A percentile compares a stretch with the other conserved stretches of the same genome.
These are phyloP conservation scores for Annona squamosa DNA, from an alignment of 164 flowering plant genomes.

Conservation along the genomic window DNA sequence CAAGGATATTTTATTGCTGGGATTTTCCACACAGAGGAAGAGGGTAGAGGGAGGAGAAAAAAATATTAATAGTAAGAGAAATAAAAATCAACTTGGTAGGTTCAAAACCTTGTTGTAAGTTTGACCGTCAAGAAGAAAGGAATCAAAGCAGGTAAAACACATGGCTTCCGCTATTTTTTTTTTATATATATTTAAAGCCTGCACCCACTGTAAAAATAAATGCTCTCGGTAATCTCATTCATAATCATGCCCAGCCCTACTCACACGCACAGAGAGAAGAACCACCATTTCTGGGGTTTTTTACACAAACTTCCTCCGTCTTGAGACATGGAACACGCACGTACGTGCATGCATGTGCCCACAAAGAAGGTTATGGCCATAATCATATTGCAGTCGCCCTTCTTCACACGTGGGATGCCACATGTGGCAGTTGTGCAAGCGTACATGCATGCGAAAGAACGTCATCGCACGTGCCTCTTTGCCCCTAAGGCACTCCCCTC, in stretches of 20 bases:
- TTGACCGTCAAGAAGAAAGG: constrained; percentile 65
- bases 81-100: constrained; percentile 31
- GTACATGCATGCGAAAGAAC: not conserved
- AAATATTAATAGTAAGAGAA: not conserved
- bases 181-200: constrained; percentile 30
- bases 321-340: not conserved
- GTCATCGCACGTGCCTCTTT: constrained; percentile 7
- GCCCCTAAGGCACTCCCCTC: constrained; percentile 5
- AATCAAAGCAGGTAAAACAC: constrained; percentile 54
- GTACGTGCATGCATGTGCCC: not conserved
- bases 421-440: not conserved
- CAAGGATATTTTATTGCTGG: constrained; percentile 7
- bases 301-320: not conserved
- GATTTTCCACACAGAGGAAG: constrained; percentile 3
- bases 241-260: constrained; percentile 20
- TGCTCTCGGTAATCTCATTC: constrained; percentile 31
- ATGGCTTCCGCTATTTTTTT: constrained; percentile 20
- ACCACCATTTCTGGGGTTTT: not conserved
- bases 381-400: not conserved
- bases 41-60: constrained; percentile 1
- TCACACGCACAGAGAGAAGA: not conserved
- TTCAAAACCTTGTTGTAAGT: constrained; percentile 29
- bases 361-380: not conserved
- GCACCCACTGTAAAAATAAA: constrained; percentile 27
- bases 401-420: not conserved